Percentiles rank a stretch among this genome's conserved stretches.
Evolutionary conservation across 768 basidiomycete species (phyloP).

Genomic region (Panaeolus cyanescens): DNA sequence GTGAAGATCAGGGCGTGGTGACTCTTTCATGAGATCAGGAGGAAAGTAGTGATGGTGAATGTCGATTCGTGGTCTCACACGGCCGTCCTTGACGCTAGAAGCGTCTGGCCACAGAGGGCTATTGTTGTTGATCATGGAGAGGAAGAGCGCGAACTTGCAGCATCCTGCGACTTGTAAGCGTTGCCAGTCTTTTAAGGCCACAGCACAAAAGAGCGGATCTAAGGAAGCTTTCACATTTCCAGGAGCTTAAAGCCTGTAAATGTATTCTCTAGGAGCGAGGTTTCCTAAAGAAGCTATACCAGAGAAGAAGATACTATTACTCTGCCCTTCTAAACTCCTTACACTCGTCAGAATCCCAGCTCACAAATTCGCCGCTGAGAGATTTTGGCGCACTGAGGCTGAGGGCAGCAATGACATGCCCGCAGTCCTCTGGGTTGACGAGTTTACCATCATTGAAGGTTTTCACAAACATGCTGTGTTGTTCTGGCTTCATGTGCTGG

Average conservation of each 20-base stretch:
- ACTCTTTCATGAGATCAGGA: constrained; percentile 47
- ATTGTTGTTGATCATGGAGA: not conserved
- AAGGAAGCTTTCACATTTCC: not conserved
- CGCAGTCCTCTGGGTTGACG: constrained; percentile 72
- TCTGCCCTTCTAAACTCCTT: constrained; percentile 46
- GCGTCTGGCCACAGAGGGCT: not conserved
- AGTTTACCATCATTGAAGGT: constrained; percentile 67
- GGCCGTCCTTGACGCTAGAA: not conserved
- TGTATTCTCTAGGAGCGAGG: not conserved
- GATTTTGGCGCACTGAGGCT: constrained; percentile 62
- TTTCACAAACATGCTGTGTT: constrained; percentile 59
- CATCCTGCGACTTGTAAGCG: not conserved
- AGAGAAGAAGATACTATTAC: constrained; percentile 4
- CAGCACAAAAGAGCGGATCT: not conserved
- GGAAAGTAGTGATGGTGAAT: constrained; percentile 82
- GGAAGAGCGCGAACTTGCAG: not conserved
- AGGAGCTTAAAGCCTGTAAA: constrained; percentile 2
- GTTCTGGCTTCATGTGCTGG: constrained; percentile 52
- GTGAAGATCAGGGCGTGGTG: constrained; percentile 47
- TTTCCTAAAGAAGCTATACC: not conserved
- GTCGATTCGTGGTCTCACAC: constrained; percentile 47
- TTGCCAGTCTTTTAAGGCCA: not conserved
- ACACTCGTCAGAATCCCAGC: constrained; percentile 78
- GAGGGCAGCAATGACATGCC: constrained; percentile 78
- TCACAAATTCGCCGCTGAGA: constrained; percentile 77